These are phyloP conservation scores for Lachancea sp. DNA, from an alignment of 805 yeast genomes.

Conservation along the genomic window DNA sequence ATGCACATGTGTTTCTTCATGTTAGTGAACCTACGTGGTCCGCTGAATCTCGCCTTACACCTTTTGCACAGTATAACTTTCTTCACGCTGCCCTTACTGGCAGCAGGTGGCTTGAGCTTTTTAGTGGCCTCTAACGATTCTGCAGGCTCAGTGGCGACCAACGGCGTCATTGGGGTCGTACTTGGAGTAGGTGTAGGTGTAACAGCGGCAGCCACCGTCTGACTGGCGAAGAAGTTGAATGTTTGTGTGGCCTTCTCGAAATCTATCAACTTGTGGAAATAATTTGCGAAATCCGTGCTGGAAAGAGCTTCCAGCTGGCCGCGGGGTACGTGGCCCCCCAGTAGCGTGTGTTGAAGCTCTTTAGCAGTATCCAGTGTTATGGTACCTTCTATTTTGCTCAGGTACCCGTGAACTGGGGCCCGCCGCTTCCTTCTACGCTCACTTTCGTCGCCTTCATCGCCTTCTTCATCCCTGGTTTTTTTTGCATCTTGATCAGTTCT, in stretches of 20 bases:
- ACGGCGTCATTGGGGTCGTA: background rate
- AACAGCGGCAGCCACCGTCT: background rate
- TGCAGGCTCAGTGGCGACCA: background rate
- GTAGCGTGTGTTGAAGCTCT: constrained; percentile 27
- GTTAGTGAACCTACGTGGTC: constrained; percentile 14
- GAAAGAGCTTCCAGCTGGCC: constrained; percentile 29
- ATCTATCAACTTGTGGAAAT: constrained; percentile 26
- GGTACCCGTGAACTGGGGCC: constrained; percentile 27
- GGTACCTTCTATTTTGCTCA: constrained; percentile 24
- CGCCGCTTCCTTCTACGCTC: constrained; percentile 9
- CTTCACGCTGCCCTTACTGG: constrained; percentile 13
- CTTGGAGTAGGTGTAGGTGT: constrained; percentile 5
- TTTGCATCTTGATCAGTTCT: constrained; percentile 23
- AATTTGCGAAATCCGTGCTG: constrained; percentile 31
- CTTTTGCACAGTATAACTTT: constrained; percentile 26
- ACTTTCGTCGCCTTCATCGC: constrained; percentile 8
- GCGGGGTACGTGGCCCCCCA: constrained; percentile 32
- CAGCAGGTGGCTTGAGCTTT: background rate
- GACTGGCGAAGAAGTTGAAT: constrained; percentile 18
- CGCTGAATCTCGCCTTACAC: constrained; percentile 23
- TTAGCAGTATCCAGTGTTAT: constrained; percentile 15
- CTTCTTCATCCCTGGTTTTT: constrained; percentile 17
- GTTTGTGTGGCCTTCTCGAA: constrained; percentile 27
- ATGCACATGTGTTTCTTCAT: constrained; percentile 11
- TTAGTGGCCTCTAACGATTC: background rate